Conservation (phyloP, 306 rosid genomes). For the Crotalaria pallida region DNA sequence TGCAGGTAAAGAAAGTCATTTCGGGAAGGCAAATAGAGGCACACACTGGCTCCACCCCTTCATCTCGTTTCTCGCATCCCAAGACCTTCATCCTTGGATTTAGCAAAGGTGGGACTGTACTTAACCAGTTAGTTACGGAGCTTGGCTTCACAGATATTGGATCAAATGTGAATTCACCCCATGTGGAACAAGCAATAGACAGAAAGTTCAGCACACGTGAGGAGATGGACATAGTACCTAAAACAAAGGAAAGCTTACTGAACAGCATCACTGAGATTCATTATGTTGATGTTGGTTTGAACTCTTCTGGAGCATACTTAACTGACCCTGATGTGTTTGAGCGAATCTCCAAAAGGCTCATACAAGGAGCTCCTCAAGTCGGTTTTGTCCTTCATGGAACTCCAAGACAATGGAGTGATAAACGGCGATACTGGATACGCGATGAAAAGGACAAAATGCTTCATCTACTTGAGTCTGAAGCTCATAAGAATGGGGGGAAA, state of each 20-base stretch:
- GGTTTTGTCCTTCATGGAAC: slow-evolving; percentile 82
- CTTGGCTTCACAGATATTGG: slow-evolving; percentile 43
- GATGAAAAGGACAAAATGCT: slow-evolving; percentile 56
- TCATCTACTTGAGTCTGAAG: slow-evolving; percentile 49
- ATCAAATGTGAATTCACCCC: slow-evolving; percentile 4
- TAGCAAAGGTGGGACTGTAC: slow-evolving; percentile 88
- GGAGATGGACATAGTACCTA: slow-evolving; percentile 35
- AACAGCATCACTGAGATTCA: slow-evolving; percentile 67
- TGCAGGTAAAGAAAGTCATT: slow-evolving; percentile 44
- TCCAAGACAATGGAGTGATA: slow-evolving; percentile 82
- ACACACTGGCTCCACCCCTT: background rate
- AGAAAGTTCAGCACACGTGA: background rate
- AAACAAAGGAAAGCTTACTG: slow-evolving; percentile 44
- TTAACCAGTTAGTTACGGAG: slow-evolving; percentile 78
- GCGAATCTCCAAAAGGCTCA: slow-evolving; percentile 43
- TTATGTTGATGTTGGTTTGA: slow-evolving; percentile 85
- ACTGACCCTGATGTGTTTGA: slow-evolving; percentile 42
- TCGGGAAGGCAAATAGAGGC: slow-evolving; percentile 24
- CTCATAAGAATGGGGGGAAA: slow-evolving; percentile 40
- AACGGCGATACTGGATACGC: slow-evolving; percentile 53
- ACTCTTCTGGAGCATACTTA: slow-evolving; percentile 67
- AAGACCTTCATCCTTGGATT: slow-evolving; percentile 68
- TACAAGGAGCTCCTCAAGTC: slow-evolving; percentile 31
- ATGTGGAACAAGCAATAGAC: slow-evolving; percentile 19
- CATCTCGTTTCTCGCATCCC: slow-evolving; percentile 28